phyloP scores from a whole-genome alignment of 805 yeast genomes.

The Yamadazyma phyllophila region DNA sequence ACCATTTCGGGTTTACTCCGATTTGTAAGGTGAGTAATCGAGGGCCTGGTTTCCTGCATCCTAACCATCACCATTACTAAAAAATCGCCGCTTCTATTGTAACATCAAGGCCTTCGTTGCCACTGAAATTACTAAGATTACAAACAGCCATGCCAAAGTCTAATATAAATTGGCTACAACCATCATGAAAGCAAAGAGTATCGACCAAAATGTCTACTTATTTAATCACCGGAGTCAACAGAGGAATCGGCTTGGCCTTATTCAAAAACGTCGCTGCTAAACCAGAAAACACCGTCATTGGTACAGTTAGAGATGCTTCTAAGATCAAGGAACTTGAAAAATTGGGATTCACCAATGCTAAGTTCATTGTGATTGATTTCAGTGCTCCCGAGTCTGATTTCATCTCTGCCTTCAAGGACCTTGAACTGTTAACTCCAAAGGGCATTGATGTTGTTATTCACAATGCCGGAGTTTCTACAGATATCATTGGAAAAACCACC shows the following conservation, averaged over 20 bases:
- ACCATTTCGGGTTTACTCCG: too few species aligned
- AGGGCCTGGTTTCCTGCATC: too few species aligned
- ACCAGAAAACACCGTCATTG: slow-evolving; percentile 21
- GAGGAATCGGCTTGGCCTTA: slow-evolving; percentile 39
- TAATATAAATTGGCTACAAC: too few species aligned
- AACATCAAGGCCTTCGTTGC: too few species aligned
- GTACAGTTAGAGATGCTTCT: slow-evolving; percentile 21
- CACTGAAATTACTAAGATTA: too few species aligned
- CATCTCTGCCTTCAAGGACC: slow-evolving; percentile 11
- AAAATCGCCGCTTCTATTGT: too few species aligned
- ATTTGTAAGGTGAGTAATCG: too few species aligned
- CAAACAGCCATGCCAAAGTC: too few species aligned
- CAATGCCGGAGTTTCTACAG: slow-evolving; percentile 26
- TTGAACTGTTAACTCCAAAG: slow-evolving; percentile 20
- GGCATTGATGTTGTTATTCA: slow-evolving; percentile 34
- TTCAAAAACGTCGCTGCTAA: slow-evolving; percentile 20
- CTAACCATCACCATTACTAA: too few species aligned
- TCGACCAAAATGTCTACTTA: slow-evolving; percentile 14
- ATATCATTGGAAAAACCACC: background rate
- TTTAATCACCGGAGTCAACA: slow-evolving; percentile 40
- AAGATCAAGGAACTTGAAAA: slow-evolving; percentile 11
- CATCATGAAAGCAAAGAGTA: background rate
- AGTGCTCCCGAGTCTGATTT: slow-evolving; percentile 9
- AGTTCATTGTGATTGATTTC: slow-evolving; percentile 8
- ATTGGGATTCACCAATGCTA: slow-evolving; percentile 6